Evolutionary conservation across 208 protist genomes (phyloP).

Genomic region (Crithidia bombi): DNA sequence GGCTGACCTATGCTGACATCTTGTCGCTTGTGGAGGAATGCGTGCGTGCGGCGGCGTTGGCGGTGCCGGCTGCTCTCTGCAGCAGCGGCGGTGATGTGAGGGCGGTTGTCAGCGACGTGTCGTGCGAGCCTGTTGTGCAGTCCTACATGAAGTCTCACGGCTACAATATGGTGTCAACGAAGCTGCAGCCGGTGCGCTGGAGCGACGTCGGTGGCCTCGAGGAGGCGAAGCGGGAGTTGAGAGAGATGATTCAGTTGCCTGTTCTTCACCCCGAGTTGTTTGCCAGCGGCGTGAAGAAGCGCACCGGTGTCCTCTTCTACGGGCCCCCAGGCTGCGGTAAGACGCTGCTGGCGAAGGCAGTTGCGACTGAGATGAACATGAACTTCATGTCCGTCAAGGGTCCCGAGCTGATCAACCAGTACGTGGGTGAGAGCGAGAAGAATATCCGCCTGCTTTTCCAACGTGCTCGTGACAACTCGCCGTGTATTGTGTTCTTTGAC

Average conservation of each 20-base stretch:
- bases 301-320: conserved; percentile 91
- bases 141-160: conserved; percentile 76
- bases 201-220: conserved; percentile 92
- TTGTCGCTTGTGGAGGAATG: conserved; percentile 60
- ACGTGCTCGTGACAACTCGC: conserved; percentile 83
- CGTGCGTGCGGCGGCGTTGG: conserved; percentile 24
- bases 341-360: conserved; percentile 93
- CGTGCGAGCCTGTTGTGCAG: conserved; percentile 62
- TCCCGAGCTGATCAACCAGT: conserved; percentile 95
- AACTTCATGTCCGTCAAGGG: conserved; percentile 96
- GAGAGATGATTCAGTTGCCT: conserved; percentile 85
- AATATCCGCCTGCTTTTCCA: conserved; percentile 93
- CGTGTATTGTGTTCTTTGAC: conserved; percentile 95
- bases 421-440: conserved; percentile 92
- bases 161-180: conserved; percentile 84
- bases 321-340: conserved; percentile 95
- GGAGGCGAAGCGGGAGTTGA: conserved; percentile 87
- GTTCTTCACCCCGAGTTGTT: conserved; percentile 88
- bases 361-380: conserved; percentile 94
- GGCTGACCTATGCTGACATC: conserved; percentile 72
- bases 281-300: conserved; percentile 65
- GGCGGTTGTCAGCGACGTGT: conserved; percentile 65
- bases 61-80: background rate
- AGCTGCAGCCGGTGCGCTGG: conserved; percentile 87
- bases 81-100: conserved; percentile 16